Base-by-base conservation (phyloP, 208 protist species). In the Trypanosoma avium region DNA sequence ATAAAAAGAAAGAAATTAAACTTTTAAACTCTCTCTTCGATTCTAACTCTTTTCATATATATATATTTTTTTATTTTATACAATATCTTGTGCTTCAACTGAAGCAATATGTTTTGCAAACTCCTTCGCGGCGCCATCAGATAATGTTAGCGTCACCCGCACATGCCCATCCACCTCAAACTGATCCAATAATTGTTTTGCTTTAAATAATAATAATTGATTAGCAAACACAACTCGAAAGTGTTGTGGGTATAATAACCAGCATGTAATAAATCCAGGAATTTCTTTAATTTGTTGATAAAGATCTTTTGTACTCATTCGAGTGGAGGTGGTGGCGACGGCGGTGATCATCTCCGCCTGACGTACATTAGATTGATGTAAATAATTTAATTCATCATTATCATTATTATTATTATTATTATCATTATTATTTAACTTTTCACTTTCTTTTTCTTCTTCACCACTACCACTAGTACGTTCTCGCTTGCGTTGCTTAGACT, bases 101-200 rank as follows among this genome's bases (percentile, higher is more conserved):
- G 69, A 63, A 10, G 54, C 59, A n/a, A 84, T n/a, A 53, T 82
- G 82, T 2, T 78, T 79, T 9, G 42, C 46, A 67, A 81, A 78
- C 22, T 60, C 35, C 17, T 72, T 71, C 3, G 69, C 36, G 10
- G 80, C 69, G 13, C 47, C 30, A 45, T 92, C 88, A 15, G 83
- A 77, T 19, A 94, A 55, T 48, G 62, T 71, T 17, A 94, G 66
- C 3, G 70, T 61, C 6, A 94, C 79, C n/a, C 88, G 82, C 60
- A 94, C 56, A 26, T 77, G 71, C 0, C 73, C 50, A 8, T 81
- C 83, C 21, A 90, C 61, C 35, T 82, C 81, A 55, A 94, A 92
- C 73, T 94, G 81, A 60, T 92, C 85, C 4, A 94, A 77, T 35
- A 94, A 75, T 57, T 88, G 64, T 71, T 94, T 94, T 43, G 88